These are phyloP conservation scores for Lasiosphaeriaceae sp. DNA, from an alignment of 495 filamentous ascomycete genomes.

Conservation along the genomic window DNA sequence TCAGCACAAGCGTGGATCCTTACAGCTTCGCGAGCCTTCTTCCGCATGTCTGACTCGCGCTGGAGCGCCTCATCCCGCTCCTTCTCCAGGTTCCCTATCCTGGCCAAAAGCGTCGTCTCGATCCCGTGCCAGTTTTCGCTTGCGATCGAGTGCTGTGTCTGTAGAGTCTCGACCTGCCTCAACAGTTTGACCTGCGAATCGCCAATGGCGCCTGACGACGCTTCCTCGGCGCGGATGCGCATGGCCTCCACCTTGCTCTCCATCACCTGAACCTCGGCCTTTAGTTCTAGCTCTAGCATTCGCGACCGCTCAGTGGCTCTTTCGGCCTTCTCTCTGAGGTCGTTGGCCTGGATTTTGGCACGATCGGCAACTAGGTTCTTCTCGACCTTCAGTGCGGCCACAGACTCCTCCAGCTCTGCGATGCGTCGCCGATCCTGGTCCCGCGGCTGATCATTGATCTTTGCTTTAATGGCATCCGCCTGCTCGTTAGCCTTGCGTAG, in stretches of 20 bases:
- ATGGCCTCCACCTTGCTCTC: conserved; percentile 90
- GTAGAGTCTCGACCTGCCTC: conserved; percentile 90
- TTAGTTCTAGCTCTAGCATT: conserved; percentile 72
- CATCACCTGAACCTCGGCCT: conserved; percentile 73
- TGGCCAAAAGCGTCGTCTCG: conserved; percentile 72
- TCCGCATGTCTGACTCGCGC: conserved; percentile 78
- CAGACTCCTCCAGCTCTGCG: conserved; percentile 66
- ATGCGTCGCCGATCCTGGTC: conserved; percentile 65
- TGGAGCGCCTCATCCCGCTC: conserved; percentile 83
- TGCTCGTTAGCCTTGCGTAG: conserved; percentile 64
- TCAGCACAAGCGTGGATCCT: conserved; percentile 21
- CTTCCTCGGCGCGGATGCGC: conserved; percentile 82
- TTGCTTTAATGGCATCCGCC: conserved; percentile 63
- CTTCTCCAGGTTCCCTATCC: conserved; percentile 73
- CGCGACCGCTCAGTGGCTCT: conserved; percentile 70
- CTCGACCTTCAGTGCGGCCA: conserved; percentile 70
- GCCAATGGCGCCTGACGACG: conserved; percentile 71
- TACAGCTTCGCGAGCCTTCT: conserved; percentile 83
- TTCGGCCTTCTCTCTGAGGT: conserved; percentile 66
- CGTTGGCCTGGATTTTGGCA: conserved; percentile 62
- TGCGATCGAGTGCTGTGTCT: conserved; percentile 90
- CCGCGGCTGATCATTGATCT: conserved; percentile 59
- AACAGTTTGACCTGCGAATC: conserved; percentile 88
- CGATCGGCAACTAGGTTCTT: conserved; percentile 69
- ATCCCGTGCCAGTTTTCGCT: conserved; percentile 98